phyloP scores from a whole-genome alignment of 2,329 filamentous ascomycete species.

The Chrysosporium keratinophilum region DNA sequence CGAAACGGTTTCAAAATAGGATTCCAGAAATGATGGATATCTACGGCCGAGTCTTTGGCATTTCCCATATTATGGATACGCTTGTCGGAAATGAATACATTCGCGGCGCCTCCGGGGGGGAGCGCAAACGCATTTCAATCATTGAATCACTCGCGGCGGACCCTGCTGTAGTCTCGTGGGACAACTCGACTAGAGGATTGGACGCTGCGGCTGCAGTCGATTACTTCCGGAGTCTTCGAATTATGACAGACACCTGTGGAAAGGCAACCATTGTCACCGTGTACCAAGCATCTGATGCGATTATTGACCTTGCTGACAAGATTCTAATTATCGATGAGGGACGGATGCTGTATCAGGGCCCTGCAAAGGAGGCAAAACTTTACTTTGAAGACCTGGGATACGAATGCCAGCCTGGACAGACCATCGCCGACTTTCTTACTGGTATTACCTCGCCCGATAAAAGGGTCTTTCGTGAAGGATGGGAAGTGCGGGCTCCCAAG shows the following conservation, averaged over 20 bases:
- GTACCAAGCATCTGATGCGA: slow-evolving; percentile 74
- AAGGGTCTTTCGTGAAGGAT: slow-evolving; percentile 58
- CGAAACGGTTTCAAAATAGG: too few species aligned
- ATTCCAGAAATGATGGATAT: too few species aligned
- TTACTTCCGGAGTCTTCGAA: slow-evolving; percentile 58
- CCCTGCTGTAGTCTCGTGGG: slow-evolving; percentile 60
- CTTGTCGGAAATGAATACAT: slow-evolving; percentile 77
- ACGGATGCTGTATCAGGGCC: slow-evolving; percentile 65
- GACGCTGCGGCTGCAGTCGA: slow-evolving; percentile 59
- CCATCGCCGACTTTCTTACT: slow-evolving; percentile 70
- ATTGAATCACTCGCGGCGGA: slow-evolving; percentile 65
- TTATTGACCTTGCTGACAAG: slow-evolving; percentile 71
- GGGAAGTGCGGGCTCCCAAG: slow-evolving; percentile 43
- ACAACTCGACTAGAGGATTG: slow-evolving; percentile 60
- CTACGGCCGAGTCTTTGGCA: slow-evolving; percentile 49
- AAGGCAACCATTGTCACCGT: slow-evolving; percentile 75
- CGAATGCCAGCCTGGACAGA: slow-evolving; percentile 61
- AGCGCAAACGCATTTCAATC: slow-evolving; percentile 70
- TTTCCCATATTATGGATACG: slow-evolving; percentile 74
- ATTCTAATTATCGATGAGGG: slow-evolving; percentile 71
- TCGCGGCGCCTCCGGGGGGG: slow-evolving; percentile 68
- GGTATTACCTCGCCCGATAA: slow-evolving; percentile 73
- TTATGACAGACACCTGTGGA: slow-evolving; percentile 72
- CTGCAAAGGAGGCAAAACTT: slow-evolving; percentile 51
- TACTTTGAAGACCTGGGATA: slow-evolving; percentile 74